These are phyloP conservation scores for Fallopia convolvulus DNA, from an alignment of 148 eudicot species.

Conservation along the genomic window DNA sequence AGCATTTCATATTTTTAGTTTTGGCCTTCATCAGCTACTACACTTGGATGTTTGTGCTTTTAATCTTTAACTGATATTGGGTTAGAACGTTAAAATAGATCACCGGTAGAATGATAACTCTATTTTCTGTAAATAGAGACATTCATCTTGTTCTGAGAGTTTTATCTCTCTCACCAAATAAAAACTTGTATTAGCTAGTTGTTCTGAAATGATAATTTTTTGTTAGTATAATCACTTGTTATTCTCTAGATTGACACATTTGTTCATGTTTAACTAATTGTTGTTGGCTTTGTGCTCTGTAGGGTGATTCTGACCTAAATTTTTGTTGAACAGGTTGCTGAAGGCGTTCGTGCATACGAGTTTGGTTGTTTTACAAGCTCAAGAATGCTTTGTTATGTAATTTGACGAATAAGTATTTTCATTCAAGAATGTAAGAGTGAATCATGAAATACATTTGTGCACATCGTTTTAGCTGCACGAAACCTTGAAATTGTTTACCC, in stretches of 20 bases:
- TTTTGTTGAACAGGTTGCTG: slow-evolving; percentile 8
- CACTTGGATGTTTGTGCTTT: not conserved
- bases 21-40: not conserved
- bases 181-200: too few relatives aligned
- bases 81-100: too few relatives aligned
- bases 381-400: not conserved
- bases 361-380: not conserved
- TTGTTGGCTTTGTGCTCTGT: too few relatives aligned
- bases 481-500: not conserved
- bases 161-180: too few relatives aligned
- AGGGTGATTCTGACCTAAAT: not conserved
- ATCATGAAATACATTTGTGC: not conserved
- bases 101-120: too few relatives aligned
- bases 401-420: not conserved
- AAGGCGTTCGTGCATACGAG: not conserved
- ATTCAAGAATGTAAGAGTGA: not conserved
- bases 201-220: too few relatives aligned
- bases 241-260: not conserved
- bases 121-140: too few relatives aligned
- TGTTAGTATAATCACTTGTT: not conserved
- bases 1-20: not conserved
- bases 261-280: not conserved
- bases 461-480: not conserved
- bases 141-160: too few relatives aligned
- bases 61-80: too few relatives aligned